These are phyloP conservation scores for Basipetospora chlamydospora DNA, from an alignment of 2,329 filamentous ascomycete species.

Conservation along the genomic window DNA sequence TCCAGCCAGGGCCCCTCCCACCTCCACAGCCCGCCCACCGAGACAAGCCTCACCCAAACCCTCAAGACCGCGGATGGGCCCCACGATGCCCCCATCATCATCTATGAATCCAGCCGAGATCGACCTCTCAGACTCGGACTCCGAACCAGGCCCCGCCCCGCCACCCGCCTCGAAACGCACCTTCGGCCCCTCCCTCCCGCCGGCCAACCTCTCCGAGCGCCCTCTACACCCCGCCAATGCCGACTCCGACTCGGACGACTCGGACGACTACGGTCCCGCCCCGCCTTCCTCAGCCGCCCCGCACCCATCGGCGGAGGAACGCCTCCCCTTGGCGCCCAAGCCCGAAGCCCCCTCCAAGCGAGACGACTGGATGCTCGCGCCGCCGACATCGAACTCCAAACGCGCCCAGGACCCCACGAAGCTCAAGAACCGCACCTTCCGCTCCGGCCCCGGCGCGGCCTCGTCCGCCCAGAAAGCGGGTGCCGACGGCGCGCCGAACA, in stretches of 20 bases:
- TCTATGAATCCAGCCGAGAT: slow-evolving; percentile 21
- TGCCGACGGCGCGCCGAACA: slow-evolving; percentile 37
- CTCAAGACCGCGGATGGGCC: slow-evolving; percentile 11
- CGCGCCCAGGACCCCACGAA: slow-evolving; percentile 66
- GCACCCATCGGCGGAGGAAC: no score
- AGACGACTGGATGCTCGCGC: slow-evolving; percentile 75
- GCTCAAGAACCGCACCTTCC: slow-evolving; percentile 68
- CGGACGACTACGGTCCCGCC: slow-evolving; percentile 42
- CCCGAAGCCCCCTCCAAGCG: slow-evolving; percentile 32
- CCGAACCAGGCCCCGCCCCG: slow-evolving; percentile 11
- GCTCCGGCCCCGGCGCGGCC: slow-evolving; percentile 39
- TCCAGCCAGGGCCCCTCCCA: no score
- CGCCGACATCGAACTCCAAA: slow-evolving; percentile 40
- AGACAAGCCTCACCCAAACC: slow-evolving; percentile 4
- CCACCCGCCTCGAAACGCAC: slow-evolving; percentile 15
- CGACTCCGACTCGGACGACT: slow-evolving; percentile 25
- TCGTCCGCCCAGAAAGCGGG: slow-evolving; percentile 9
- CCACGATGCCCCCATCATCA: slow-evolving; percentile 13
- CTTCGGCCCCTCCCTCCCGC: slow-evolving; percentile 27
- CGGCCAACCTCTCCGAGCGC: slow-evolving; percentile 24
- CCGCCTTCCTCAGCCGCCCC: slow-evolving; percentile 34
- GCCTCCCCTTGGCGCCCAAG: slow-evolving; percentile 21
- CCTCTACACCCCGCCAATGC: slow-evolving; percentile 16
- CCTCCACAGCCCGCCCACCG: slow-evolving; percentile 4
- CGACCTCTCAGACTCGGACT: slow-evolving; percentile 22